A percentile compares a stretch with the other conserved stretches of the same genome.
Evolutionary conservation across 768 basidiomycete genomes (phyloP).

Genomic region (Boletales sp.): DNA sequence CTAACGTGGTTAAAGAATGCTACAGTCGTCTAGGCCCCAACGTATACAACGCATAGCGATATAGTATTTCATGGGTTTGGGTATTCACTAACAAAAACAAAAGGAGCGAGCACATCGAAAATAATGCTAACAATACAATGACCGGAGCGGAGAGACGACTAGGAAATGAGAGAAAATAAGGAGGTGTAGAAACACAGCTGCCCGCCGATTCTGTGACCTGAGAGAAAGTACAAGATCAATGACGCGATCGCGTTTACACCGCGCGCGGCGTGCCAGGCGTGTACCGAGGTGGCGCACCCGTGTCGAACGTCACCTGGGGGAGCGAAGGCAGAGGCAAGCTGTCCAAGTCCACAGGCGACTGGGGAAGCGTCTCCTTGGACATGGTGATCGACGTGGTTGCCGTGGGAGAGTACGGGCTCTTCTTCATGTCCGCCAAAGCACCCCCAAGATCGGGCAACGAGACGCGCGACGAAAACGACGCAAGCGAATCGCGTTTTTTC

Average conservation of each 20-base stretch:
- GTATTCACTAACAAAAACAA: constrained; percentile 14
- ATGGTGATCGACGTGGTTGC: constrained; percentile 18
- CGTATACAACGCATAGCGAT: constrained; percentile 22
- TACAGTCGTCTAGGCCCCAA: constrained; percentile 25
- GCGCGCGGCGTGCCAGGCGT: constrained; percentile 15
- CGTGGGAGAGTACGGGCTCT: constrained; percentile 18
- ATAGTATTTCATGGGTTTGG: constrained; percentile 6
- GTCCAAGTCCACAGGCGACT: constrained; percentile 17
- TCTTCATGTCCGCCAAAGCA: constrained; percentile 26
- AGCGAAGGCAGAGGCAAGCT: constrained; percentile 12
- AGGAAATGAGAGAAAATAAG: neutral
- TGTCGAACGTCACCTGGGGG: constrained; percentile 17
- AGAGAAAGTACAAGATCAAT: no score
- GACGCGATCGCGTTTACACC: constrained; percentile 6
- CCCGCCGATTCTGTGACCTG: neutral
- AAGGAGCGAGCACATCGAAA: constrained; percentile 1
- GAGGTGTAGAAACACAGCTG: neutral
- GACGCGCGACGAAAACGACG: constrained; percentile 44
- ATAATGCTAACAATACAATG: constrained; percentile 28
- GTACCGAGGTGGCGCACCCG: constrained; percentile 21
- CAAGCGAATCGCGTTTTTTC: constrained; percentile 46
- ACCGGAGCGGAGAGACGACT: neutral
- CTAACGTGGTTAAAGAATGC: constrained; percentile 2
- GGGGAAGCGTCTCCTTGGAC: constrained; percentile 27
- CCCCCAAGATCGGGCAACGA: constrained; percentile 41